Evolutionary conservation across 2,329 filamentous ascomycete species (phyloP), one percentile per base, ranked within the genome.

Genomic region (Tolypocladium paradoxum): DNA sequence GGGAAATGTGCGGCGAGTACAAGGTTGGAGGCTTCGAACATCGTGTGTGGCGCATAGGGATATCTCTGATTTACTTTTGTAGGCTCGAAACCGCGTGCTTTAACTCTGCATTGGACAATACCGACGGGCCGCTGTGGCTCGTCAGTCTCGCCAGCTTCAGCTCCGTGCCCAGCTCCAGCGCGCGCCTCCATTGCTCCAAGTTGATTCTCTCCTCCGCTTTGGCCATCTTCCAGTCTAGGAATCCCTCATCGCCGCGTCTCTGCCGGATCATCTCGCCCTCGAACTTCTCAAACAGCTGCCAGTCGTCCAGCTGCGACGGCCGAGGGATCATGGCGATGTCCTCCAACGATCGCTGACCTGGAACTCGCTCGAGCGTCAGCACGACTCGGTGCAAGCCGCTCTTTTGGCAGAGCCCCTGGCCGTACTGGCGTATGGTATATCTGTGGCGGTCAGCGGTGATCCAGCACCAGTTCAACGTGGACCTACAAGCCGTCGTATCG

Each of bases 401-500:
- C 20, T 64, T 57, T 48, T 62, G 56, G 57, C 75, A 70, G 1
- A 71, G 62, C 48, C 70, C 75, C 43, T 69, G 65, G 7, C 75
- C 71, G 58, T 78, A 81, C 53, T 73, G 71, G 34, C 65, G 64
- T 45, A 82, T 65, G 3, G 63, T 72, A 61, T 81, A 81, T 33
- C 78, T 81, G 27, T 9, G 16, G 7, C 20, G 16, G 14, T 37
- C 24, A 48, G 35, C 9, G 34, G 3, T 24, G 18, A 16, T 31
- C 1, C n/a, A 27, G 20, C 31, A 22, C 33, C 20, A 11, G 6
- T n/a, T 27, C 24, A 38, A 18, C 16, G 14, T 24, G 20, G 27
- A 68, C 77, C 64, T 66, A 82, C 77, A 81, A 57, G 50, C 80
- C 80, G 60, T 83, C 80, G 56, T 82, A 83, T 55, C 80, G 69